Evolutionary conservation across 805 yeast species (phyloP), one percentile per base, ranked within the genome.

Genomic region (Hermanozyma aechmeae): DNA sequence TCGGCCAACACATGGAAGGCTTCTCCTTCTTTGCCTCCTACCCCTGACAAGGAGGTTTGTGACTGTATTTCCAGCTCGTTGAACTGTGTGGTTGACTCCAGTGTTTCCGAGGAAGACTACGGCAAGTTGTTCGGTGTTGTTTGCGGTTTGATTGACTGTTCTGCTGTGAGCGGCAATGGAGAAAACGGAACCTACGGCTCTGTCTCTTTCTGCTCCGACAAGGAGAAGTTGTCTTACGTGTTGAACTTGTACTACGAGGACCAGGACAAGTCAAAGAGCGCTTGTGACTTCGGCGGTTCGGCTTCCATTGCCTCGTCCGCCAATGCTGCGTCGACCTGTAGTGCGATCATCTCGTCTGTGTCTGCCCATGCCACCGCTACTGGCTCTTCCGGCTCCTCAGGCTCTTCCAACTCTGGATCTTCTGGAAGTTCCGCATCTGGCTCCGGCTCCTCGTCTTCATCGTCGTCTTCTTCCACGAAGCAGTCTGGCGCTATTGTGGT

Each of bases 21-120:
- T 32, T 52, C 75, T 18, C 65, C 78, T n/a, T 55, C 47, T 18
- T 65, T 81, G 49, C 93, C 93, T 46, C 93, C 92, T 55, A 76
- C 85, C 30, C 93, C 93, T 40, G 68, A 79, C 46, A 50, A 66
- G 28, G 65, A 51, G 26, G 61, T 71, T 32, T 81, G 92, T 66
- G 59, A 67, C 35, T 81, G 93, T 65, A 62, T 79, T 61, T 47
- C 65, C 20, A 43, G 45, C 16, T 57, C 85, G 9, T 60, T 69
- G 41, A 30, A 53, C 14, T 81, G 93, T 71, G 79, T 77, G 38
- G 33, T 33, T n/a, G 22, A 38, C 12, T 38, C 46, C 4, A 35
- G 40, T 6, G 44, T 41, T 14, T 64, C 58, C 34, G 42, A 46
- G 11, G 66, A 65, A 3, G 78, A 79, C 45, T 81, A 80, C 51